Base-by-base conservation (phyloP, 2,329 filamentous ascomycete species). In the Trichoderma harzianum region DNA sequence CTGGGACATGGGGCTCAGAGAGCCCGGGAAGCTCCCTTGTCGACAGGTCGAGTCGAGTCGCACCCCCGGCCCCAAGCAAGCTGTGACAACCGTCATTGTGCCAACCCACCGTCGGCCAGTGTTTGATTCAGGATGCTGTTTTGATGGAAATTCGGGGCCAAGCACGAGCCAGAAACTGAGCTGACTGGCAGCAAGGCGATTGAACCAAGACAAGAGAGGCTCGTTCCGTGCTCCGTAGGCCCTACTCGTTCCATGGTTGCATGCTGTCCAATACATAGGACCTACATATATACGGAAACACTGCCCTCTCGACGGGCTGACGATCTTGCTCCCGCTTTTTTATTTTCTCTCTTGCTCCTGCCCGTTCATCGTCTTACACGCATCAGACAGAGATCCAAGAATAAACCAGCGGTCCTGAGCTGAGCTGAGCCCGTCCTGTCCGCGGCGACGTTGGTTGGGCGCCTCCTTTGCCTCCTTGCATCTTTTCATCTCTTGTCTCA, bases 81-180 rank as follows among this genome's bases (percentile, higher is more conserved):
- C 66, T 61, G 66, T 69, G 66, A 69, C 66, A 34, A 69, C 55
- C 66, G 39, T 60, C 65, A 68, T 70, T 70, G 67, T 53, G 57
- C 67, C 58, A 63, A 47, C 43, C 68, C 68, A 62, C 57, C 67
- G 66, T 47, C 66, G 39, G 28, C 66, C 53, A 69, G 66, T 69
- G 66, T 69, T 69, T 69, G 55, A 62, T 69, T 69, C 66, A 69
- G 66, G 66, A 69, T 69, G 28, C 28, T 34, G 57, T 43, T 36
- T 51, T 69, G 36, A 36, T 67, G 47, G 28, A 58, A 32, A 63
- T 61, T 61, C 43, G 39, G 39, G 43, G 62, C 43, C 43, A 24
- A 67, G 64, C 64, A 67, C 51, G 51, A 67, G 64, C 64, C 64
- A 57, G 63, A 69, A 43, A n/a, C 53, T 43, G 66, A 69, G 66